Conservation (phyloP, 129 eudicot species). For the Helianthus tuberosus region DNA sequence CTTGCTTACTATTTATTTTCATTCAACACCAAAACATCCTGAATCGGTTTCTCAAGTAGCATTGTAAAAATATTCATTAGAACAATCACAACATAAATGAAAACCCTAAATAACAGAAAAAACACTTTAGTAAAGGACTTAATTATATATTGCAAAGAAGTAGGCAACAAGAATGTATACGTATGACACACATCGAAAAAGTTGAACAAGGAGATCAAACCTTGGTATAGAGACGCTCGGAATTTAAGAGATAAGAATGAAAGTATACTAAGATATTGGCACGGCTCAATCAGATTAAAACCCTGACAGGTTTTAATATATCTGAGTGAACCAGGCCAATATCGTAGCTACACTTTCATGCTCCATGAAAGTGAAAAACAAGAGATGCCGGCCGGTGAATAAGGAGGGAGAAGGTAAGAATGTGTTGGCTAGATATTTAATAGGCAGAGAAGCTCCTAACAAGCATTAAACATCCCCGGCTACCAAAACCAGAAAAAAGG, state of each 20-base stretch:
- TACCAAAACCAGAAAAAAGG: conserved; percentile 48
- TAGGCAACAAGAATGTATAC: not conserved
- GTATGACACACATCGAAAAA: not conserved
- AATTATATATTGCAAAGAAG: not conserved
- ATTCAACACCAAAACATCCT: not conserved
- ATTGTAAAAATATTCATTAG: not conserved
- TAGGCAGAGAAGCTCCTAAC: conserved; percentile 19
- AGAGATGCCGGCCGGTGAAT: conserved; percentile 10
- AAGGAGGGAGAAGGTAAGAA: conserved; percentile 36
- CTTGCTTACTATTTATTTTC: not conserved
- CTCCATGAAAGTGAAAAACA: conserved; percentile 10
- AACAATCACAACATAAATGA: not conserved
- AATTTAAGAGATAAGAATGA: conserved; percentile 30
- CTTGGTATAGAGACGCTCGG: not conserved
- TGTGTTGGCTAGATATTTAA: conserved; percentile 40
- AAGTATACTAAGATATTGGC: conserved; percentile 68
- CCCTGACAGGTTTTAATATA: not conserved
- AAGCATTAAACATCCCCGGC: conserved; percentile 49
- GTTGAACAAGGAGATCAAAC: conserved; percentile 3
- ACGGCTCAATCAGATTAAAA: conserved; percentile 71
- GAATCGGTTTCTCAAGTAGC: not conserved
- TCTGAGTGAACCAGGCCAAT: conserved; percentile 85
- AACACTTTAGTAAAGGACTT: not conserved
- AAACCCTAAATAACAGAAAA: not conserved
- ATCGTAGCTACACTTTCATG: conserved; percentile 55